Conservation (phyloP, 345 rosid species). For the thale cress (Arabidopsis thaliana) region DNA sequence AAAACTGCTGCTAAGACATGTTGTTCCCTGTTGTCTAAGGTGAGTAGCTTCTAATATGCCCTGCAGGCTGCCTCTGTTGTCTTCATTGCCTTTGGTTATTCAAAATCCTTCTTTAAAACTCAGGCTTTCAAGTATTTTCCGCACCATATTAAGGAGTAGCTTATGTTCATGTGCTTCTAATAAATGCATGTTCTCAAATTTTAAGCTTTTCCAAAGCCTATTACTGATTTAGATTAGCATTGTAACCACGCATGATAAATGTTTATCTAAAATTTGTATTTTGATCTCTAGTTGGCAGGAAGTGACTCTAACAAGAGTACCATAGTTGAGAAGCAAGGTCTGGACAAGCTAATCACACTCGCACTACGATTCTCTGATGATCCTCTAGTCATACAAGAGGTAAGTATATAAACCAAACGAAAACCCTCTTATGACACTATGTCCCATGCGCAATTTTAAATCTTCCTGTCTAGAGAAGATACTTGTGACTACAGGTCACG, state of each 20-base stretch:
- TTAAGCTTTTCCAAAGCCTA: conserved; percentile 1
- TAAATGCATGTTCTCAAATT: neutral
- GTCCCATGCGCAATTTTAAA: neutral
- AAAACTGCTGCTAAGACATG: conserved; percentile 68
- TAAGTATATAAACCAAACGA: conserved; percentile 37
- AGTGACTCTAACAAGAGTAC: conserved; percentile 84
- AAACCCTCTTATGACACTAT: conserved; percentile 5
- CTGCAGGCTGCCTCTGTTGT: neutral
- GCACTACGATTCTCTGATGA: conserved; percentile 79
- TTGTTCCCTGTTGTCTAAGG: conserved; percentile 88
- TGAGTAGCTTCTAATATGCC: conserved; percentile 35
- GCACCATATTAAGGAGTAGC: neutral
- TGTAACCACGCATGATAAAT: neutral
- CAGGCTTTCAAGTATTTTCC: conserved; percentile 7
- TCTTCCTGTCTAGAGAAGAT: conserved; percentile 19
- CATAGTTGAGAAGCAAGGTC: conserved; percentile 78
- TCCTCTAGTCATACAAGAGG: conserved; percentile 88
- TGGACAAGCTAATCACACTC: conserved; percentile 68
- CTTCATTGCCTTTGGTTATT: conserved; percentile 16
- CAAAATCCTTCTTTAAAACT: neutral
- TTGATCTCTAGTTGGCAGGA: conserved; percentile 78
- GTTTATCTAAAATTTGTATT: conserved; percentile 33
- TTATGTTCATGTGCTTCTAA: conserved; percentile 2
- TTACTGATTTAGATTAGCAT: neutral
- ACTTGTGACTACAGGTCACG: neutral